phyloP scores from a whole-genome alignment of 768 basidiomycete species.

The Termitomyces sp. region DNA sequence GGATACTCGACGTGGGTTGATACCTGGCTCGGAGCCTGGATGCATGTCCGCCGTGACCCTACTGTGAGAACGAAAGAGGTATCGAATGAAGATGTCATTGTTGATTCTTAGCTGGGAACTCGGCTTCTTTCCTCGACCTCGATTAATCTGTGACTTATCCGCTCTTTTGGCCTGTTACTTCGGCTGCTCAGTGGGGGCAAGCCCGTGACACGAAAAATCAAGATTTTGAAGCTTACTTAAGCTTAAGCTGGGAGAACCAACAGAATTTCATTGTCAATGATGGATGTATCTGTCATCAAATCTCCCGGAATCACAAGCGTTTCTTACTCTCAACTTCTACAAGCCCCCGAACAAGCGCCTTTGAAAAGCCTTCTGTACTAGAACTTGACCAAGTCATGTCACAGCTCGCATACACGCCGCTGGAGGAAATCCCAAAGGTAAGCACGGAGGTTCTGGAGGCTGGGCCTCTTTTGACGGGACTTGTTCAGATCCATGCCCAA shows the following conservation, averaged over 20 bases:
- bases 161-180: no score
- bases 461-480: not conserved
- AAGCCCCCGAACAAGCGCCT: not conserved
- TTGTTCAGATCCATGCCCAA: conserved; percentile 47
- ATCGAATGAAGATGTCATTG: not conserved
- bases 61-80: not conserved
- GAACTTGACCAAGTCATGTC: conserved; percentile 16
- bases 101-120: not conserved
- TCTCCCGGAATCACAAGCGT: conserved; percentile 2
- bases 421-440: conserved; percentile 53
- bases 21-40: conserved; percentile 62
- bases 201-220: no score
- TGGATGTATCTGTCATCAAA: no score
- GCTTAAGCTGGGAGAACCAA: no score
- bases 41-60: not conserved
- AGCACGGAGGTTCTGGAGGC: not conserved
- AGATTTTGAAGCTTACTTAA: no score
- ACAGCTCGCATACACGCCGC: conserved; percentile 40
- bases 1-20: conserved; percentile 47
- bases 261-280: no score
- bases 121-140: no score
- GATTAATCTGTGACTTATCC: no score
- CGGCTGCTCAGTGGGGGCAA: no score
- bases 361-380: not conserved
- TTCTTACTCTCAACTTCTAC: not conserved